Conservation (phyloP, 129 eudicot genomes). For the Helianthus tuberosus region DNA sequence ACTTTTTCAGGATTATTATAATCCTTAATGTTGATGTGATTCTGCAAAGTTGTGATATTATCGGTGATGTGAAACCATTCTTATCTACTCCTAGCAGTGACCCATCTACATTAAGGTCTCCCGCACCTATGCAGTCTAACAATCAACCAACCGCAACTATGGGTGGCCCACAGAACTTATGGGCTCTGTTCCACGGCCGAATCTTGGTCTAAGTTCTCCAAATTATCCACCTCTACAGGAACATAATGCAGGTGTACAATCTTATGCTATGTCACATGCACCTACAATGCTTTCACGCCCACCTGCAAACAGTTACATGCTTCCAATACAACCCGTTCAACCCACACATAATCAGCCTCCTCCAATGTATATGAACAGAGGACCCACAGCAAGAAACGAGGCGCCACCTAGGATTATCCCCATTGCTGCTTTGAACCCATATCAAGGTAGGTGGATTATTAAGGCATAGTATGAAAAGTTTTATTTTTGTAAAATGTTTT, state of each 20-base stretch:
- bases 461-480: too few relatives aligned
- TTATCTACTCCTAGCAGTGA: slow-evolving; percentile 23
- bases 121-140: slow-evolving; percentile 38
- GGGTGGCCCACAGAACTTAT: slow-evolving; percentile 36
- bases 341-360: slow-evolving; percentile 60
- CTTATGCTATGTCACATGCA: slow-evolving; percentile 29
- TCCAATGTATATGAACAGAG: slow-evolving; percentile 71
- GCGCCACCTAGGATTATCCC: slow-evolving; percentile 68
- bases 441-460: slow-evolving; percentile 91
- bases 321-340: slow-evolving; percentile 62
- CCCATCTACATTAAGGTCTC: slow-evolving; percentile 38
- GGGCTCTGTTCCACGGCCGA: slow-evolving; percentile 44
- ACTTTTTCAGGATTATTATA: slow-evolving; percentile 49
- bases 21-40: slow-evolving; percentile 51
- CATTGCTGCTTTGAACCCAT: slow-evolving; percentile 82
- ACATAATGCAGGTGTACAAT: slow-evolving; percentile 32
- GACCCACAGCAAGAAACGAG: slow-evolving; percentile 73
- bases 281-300: slow-evolving; percentile 37
- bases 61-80: slow-evolving; percentile 61
- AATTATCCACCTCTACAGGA: slow-evolving; percentile 40
- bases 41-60: slow-evolving; percentile 48
- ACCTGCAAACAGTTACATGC: slow-evolving; percentile 47
- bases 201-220: slow-evolving; percentile 27
- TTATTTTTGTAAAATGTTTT: too few relatives aligned
- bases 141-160: slow-evolving; percentile 41